phyloP scores from a whole-genome alignment of 345 rosid species.

The Firmiana major region DNA sequence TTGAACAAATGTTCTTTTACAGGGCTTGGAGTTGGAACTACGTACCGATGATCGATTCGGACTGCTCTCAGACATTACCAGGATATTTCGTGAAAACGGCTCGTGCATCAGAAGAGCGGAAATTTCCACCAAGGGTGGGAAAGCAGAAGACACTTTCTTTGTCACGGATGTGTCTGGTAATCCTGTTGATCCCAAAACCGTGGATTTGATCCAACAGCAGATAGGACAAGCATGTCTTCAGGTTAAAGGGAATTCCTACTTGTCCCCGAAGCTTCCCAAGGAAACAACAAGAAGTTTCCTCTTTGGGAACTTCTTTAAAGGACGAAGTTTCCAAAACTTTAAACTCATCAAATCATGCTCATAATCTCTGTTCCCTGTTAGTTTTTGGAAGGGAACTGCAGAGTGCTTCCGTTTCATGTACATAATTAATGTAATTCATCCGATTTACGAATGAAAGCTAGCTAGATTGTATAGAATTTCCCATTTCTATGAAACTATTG shows the following conservation, averaged over 20 bases:
- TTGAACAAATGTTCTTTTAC: neutral
- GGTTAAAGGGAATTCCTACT: conserved; percentile 36
- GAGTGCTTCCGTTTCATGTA: neutral
- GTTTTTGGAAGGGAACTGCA: neutral
- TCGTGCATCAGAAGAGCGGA: conserved; percentile 52
- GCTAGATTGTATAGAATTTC: neutral
- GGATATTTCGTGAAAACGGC: conserved; percentile 54
- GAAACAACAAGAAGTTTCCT: conserved; percentile 40
- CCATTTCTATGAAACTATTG: neutral
- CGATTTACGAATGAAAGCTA: neutral
- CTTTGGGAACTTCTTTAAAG: conserved; percentile 45
- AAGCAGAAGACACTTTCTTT: conserved; percentile 46
- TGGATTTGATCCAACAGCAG: conserved; percentile 42
- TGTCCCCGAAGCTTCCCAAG: conserved; percentile 26
- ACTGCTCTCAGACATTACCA: conserved; percentile 52
- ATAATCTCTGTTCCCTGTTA: neutral
- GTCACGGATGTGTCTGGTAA: conserved; percentile 51
- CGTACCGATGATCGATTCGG: conserved; percentile 48
- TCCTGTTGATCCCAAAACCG: conserved; percentile 44
- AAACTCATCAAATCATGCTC: conserved; percentile 44
- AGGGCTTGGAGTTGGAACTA: conserved; percentile 56
- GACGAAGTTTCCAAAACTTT: conserved; percentile 41
- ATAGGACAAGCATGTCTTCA: conserved; percentile 39
- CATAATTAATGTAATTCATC: neutral
- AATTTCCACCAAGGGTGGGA: conserved; percentile 44